Evolutionary conservation across 1,139 yeast genomes (phyloP).

Genomic region (Candida dubliniensis): DNA sequence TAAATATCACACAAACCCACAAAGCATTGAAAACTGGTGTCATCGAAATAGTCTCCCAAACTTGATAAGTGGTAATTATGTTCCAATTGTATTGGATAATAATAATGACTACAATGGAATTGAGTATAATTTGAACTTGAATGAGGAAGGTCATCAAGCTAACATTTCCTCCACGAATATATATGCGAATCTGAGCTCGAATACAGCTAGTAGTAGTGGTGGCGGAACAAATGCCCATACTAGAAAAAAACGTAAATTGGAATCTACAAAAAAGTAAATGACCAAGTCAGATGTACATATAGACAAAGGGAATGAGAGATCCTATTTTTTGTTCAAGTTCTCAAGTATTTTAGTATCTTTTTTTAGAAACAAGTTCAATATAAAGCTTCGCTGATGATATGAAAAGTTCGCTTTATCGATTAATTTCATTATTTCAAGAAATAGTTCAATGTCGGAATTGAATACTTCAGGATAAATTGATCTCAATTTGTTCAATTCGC

Average conservation of each 20-base stretch:
- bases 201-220: constrained; percentile 11
- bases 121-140: constrained; percentile 14
- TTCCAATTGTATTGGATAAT: constrained; percentile 28
- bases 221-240: constrained; percentile 12
- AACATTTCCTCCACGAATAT: constrained; percentile 1
- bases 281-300: no score
- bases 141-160: constrained; percentile 9
- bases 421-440: constrained; percentile 58
- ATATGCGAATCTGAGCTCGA: constrained; percentile 2
- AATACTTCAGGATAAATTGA: constrained; percentile 55
- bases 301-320: not conserved
- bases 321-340: constrained; percentile 34
- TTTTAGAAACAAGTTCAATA: constrained; percentile 61
- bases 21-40: constrained; percentile 40
- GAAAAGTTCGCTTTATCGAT: constrained; percentile 70
- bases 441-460: constrained; percentile 51
- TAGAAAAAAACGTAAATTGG: constrained; percentile 5
- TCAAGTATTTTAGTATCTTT: constrained; percentile 59
- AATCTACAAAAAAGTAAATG: no score
- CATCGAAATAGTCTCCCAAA: constrained; percentile 38
- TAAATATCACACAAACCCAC: constrained; percentile 39
- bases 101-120: constrained; percentile 15
- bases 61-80: constrained; percentile 35
- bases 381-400: constrained; percentile 60
- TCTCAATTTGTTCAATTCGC: constrained; percentile 59